Percentiles rank a stretch among this genome's conserved stretches.
Conservation (phyloP, 306 rosid species). For the Castanea mollissima region DNA sequence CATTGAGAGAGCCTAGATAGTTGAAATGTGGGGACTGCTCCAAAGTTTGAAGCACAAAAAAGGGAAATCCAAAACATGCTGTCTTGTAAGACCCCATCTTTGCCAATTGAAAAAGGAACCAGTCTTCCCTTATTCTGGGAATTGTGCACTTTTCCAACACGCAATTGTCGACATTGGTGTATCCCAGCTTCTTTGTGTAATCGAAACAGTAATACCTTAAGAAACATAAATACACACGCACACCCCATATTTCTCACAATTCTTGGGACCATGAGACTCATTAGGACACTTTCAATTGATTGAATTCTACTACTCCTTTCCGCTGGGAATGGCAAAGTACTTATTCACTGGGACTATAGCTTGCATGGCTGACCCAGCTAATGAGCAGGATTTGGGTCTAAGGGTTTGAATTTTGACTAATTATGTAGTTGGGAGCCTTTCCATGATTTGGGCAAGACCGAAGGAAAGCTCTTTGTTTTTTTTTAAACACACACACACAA, state of each 20-base stretch:
- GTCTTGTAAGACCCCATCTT: slow-evolving; percentile 19
- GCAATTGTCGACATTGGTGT: slow-evolving; percentile 39
- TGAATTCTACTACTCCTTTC: background rate
- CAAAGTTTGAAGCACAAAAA: slow-evolving; percentile 20
- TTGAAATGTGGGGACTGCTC: slow-evolving; percentile 21
- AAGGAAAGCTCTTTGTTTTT: too few species aligned
- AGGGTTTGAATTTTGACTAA: slow-evolving; percentile 35
- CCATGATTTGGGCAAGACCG: slow-evolving; percentile 5
- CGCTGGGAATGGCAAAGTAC: background rate
- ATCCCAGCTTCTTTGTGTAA: slow-evolving; percentile 27
- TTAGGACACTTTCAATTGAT: background rate
- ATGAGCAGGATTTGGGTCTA: background rate
- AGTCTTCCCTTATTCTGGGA: slow-evolving; percentile 58
- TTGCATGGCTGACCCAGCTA: slow-evolving; percentile 17
- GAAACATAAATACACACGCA: background rate
- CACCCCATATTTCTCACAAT: background rate
- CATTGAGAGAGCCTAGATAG: background rate
- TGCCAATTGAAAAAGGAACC: slow-evolving; percentile 22
- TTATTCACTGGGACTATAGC: background rate
- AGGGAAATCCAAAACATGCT: slow-evolving; percentile 13
- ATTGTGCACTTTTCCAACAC: slow-evolving; percentile 31
- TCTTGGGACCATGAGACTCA: background rate
- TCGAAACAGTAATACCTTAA: background rate
- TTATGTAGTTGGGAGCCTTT: slow-evolving; percentile 23
- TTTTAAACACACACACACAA: too few species aligned